Evolutionary conservation across 2,329 filamentous ascomycete genomes (phyloP).

Genomic region (Didymella sp.): DNA sequence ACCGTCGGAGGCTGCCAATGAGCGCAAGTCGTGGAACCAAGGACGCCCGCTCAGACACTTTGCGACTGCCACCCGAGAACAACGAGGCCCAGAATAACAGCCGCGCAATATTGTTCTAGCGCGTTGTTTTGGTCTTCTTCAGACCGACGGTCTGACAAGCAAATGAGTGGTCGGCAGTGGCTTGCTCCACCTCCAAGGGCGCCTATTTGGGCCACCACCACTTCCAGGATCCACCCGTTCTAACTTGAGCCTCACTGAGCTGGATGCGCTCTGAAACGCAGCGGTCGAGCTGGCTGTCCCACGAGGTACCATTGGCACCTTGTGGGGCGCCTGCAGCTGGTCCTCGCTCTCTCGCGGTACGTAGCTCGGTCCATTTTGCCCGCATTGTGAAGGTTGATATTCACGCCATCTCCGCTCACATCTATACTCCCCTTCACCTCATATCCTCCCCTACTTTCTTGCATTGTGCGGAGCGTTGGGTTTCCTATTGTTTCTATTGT

Average conservation of each 20-base stretch:
- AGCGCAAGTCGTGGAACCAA: constrained; percentile 50
- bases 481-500: constrained; percentile 37
- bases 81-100: constrained; percentile 40
- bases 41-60: constrained; percentile 39
- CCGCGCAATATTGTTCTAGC: constrained; percentile 34
- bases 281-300: constrained; percentile 47
- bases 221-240: constrained; percentile 43
- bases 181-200: constrained; percentile 45
- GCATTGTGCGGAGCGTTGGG: constrained; percentile 48
- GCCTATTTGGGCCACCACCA: constrained; percentile 49
- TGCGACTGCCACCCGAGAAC: constrained; percentile 42
- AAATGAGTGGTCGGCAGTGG: constrained; percentile 50
- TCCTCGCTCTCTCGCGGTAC: constrained; percentile 52
- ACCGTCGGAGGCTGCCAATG: constrained; percentile 36
- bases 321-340: constrained; percentile 44
- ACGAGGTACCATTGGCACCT: constrained; percentile 49
- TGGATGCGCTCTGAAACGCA: constrained; percentile 53
- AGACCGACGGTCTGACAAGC: constrained; percentile 44
- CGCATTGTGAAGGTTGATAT: constrained; percentile 39
- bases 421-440: constrained; percentile 29
- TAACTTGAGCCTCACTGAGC: constrained; percentile 53
- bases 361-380: constrained; percentile 41
- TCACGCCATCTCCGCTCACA: constrained; percentile 27
- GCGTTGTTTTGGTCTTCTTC: constrained; percentile 46
- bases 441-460: constrained; percentile 36